Evolutionary conservation across 2,329 filamentous ascomycete genomes (phyloP).

Genomic region (Colletotrichum sidae): DNA sequence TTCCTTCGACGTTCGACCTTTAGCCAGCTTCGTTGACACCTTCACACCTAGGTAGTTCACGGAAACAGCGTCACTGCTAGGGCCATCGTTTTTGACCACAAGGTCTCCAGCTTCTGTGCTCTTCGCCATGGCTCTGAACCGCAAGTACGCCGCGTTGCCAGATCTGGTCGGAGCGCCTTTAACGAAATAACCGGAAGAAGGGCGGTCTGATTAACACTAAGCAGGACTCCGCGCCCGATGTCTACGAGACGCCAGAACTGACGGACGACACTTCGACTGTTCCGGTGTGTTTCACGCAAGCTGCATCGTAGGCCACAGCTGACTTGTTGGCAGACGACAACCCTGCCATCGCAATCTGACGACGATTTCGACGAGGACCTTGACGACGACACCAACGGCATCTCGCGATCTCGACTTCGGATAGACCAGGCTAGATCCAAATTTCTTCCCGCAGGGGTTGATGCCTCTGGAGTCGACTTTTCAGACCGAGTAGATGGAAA

Average conservation of each 20-base stretch:
- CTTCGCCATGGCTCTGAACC: conserved; percentile 74
- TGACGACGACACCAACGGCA: conserved; percentile 72
- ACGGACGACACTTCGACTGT: conserved; percentile 90
- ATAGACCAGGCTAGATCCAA: conserved; percentile 82
- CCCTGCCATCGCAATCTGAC: conserved; percentile 68
- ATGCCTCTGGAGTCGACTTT: conserved; percentile 85
- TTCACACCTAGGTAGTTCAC: no score
- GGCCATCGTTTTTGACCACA: neutral
- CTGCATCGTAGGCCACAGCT: conserved; percentile 12
- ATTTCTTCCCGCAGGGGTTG: conserved; percentile 81
- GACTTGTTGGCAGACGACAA: conserved; percentile 60
- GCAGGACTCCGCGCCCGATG: conserved; percentile 91
- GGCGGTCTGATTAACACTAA: conserved; percentile 34
- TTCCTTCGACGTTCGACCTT: no score
- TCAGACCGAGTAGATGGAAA: conserved; percentile 88
- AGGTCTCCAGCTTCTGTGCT: neutral
- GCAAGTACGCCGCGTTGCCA: conserved; percentile 85
- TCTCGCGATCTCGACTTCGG: conserved; percentile 81
- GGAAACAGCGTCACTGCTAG: neutral
- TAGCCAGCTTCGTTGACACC: no score
- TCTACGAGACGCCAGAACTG: conserved; percentile 95
- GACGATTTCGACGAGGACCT: conserved; percentile 72
- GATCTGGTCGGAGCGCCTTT: conserved; percentile 69
- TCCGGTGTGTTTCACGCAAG: conserved; percentile 69
- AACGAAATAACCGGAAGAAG: neutral